Conservation (phyloP, 2,329 filamentous ascomycete species). For the Fusarium sacchari region DNA sequence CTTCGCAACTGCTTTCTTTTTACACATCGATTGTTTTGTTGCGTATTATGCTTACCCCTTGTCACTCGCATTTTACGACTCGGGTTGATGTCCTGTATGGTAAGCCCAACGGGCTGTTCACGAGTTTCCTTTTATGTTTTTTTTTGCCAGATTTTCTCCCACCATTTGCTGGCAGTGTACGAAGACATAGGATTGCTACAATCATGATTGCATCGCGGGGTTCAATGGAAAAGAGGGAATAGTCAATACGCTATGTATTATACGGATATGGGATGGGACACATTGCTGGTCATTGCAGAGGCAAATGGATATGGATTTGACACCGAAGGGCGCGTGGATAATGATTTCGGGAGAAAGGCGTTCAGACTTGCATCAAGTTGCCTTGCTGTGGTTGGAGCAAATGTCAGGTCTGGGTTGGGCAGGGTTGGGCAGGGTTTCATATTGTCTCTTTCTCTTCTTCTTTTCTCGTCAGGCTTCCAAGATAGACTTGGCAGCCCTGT, state of each 20-base stretch:
- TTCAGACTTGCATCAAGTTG: conserved; percentile 28
- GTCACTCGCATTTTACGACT: conserved; percentile 3
- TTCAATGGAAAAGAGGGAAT: conserved; percentile 33
- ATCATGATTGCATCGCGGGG: conserved; percentile 39
- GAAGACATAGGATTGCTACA: conserved; percentile 27
- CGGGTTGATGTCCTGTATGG: conserved; percentile 27
- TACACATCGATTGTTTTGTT: conserved; percentile 14
- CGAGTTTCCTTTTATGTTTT: conserved; percentile 37
- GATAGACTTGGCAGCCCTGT: conserved; percentile 40
- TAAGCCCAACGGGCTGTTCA: conserved; percentile 35
- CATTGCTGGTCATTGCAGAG: conserved; percentile 24
- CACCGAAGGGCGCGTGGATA: conserved; percentile 35
- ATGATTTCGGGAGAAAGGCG: conserved; percentile 40
- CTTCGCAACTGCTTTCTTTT: conserved; percentile 10
- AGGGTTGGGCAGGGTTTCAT: conserved; percentile 13
- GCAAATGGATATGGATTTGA: conserved; percentile 18
- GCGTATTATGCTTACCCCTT: conserved; percentile 18
- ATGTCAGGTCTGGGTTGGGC: conserved; percentile 16
- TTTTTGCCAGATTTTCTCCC: conserved; percentile 17
- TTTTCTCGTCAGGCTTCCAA: conserved; percentile 31
- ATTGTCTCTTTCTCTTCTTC: conserved; percentile 8
- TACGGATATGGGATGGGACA: conserved; percentile 28
- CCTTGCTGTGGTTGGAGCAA: conserved; percentile 29
- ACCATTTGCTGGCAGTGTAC: conserved; percentile 23
- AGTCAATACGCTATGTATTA: conserved; percentile 22